Conservation (phyloP, 768 basidiomycete species). For the Trametes punicea region DNA sequence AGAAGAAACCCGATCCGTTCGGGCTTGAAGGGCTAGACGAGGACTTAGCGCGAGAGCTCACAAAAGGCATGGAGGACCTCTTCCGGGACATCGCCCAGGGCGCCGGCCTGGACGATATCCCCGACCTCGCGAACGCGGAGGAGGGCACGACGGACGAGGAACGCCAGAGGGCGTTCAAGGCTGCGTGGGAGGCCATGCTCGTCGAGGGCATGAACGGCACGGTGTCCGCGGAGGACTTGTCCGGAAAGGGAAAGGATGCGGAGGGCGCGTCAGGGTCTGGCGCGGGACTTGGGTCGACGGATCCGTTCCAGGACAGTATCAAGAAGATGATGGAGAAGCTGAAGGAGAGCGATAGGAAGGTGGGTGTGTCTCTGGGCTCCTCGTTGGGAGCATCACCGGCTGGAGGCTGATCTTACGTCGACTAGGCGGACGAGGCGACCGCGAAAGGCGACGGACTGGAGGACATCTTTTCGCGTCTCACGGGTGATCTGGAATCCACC, state of each 20-base stretch:
- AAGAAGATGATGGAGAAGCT: constrained; percentile 72
- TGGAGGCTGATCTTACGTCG: not conserved
- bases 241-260: constrained; percentile 19
- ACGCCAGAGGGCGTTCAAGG: constrained; percentile 43
- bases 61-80: constrained; percentile 43
- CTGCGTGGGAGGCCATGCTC: constrained; percentile 72
- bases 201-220: constrained; percentile 55
- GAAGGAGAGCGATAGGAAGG: constrained; percentile 52
- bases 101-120: constrained; percentile 17
- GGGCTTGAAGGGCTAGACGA: constrained; percentile 26
- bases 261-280: constrained; percentile 10
- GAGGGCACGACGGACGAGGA: constrained; percentile 23
- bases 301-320: constrained; percentile 67
- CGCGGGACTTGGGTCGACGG: constrained; percentile 18
- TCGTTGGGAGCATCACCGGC: no score
- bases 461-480: constrained; percentile 49
- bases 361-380: not conserved
- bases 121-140: not conserved
- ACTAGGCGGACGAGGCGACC: constrained; percentile 27
- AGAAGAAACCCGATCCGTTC: constrained; percentile 12
- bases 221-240: constrained; percentile 12
- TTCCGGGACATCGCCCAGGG: constrained; percentile 37
- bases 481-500: constrained; percentile 31
- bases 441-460: constrained; percentile 44
- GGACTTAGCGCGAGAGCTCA: constrained; percentile 40